These are phyloP conservation scores for Colletotrichum cuscutae DNA, from an alignment of 2,329 filamentous ascomycete species.

Conservation along the genomic window DNA sequence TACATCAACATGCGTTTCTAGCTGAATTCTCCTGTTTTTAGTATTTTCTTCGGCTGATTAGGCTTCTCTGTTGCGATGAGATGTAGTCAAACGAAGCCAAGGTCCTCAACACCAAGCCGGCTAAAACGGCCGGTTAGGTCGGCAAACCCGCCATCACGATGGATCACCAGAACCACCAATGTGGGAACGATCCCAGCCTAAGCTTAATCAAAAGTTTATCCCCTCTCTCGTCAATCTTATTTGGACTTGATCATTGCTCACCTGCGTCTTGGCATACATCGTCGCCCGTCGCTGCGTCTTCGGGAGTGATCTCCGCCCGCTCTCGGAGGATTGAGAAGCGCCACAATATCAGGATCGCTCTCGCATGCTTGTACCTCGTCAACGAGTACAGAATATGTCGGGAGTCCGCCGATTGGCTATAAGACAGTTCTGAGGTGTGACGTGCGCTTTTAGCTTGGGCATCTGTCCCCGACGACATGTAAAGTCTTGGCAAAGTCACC, in stretches of 20 bases:
- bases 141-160: neutral
- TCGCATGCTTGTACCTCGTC: neutral
- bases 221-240: neutral
- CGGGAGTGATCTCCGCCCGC: neutral
- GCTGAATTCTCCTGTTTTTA: no score
- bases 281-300: neutral
- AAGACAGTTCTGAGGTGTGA: neutral
- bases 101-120: neutral
- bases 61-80: neutral
- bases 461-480: neutral
- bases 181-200: neutral
- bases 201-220: neutral
- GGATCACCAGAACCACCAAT: neutral
- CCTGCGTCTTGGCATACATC: neutral
- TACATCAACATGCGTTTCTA: no score
- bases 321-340: neutral
- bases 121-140: neutral
- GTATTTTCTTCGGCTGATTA: neutral
- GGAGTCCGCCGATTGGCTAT: neutral
- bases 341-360: neutral
- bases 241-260: neutral
- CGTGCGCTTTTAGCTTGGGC: neutral
- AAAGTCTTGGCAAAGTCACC: neutral
- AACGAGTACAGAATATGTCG: neutral
- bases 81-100: neutral